A percentile compares a stretch with the other conserved stretches of the same genome.
Evolutionary conservation across 768 basidiomycete genomes (phyloP).

Genomic region (Zangia roseola): DNA sequence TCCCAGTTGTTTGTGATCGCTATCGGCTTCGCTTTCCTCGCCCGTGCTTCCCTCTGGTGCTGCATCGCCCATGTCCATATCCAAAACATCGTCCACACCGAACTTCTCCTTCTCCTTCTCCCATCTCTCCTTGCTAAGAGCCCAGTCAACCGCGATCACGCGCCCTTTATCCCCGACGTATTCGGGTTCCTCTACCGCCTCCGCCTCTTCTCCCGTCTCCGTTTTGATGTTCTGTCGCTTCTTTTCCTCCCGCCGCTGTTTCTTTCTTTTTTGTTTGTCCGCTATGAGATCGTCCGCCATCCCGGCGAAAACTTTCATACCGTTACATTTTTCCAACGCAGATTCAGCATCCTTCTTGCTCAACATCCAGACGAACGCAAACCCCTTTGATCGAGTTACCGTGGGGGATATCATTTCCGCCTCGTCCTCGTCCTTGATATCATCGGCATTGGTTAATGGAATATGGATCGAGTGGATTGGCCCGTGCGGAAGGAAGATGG

Average conservation of each 20-base stretch:
- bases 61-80: conserved; percentile 33
- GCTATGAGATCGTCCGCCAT: conserved; percentile 53
- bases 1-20: conserved; percentile 44
- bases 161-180: conserved; percentile 45
- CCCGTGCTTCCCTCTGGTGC: conserved; percentile 18
- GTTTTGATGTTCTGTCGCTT: conserved; percentile 33
- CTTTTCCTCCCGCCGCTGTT: conserved; percentile 52
- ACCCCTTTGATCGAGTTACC: conserved; percentile 59
- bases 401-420: conserved; percentile 22
- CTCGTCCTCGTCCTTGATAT: conserved; percentile 30
- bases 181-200: conserved; percentile 36
- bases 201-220: conserved; percentile 35
- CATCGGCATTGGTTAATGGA: conserved; percentile 44
- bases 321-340: conserved; percentile 80
- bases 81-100: conserved; percentile 30
- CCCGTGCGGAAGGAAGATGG: conserved; percentile 83
- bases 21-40: conserved; percentile 34
- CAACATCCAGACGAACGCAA: conserved; percentile 95
- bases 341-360: conserved; percentile 80
- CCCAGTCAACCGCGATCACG: conserved; percentile 93
- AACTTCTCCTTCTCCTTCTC: conserved; percentile 70
- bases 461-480: conserved; percentile 85
- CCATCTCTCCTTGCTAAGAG: conserved; percentile 92
- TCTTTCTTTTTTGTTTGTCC: conserved; percentile 70
- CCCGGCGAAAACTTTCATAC: conserved; percentile 64